Evolutionary conservation across 2,329 filamentous ascomycete species (phyloP).

Genomic region (Colletotrichum tabaci): DNA sequence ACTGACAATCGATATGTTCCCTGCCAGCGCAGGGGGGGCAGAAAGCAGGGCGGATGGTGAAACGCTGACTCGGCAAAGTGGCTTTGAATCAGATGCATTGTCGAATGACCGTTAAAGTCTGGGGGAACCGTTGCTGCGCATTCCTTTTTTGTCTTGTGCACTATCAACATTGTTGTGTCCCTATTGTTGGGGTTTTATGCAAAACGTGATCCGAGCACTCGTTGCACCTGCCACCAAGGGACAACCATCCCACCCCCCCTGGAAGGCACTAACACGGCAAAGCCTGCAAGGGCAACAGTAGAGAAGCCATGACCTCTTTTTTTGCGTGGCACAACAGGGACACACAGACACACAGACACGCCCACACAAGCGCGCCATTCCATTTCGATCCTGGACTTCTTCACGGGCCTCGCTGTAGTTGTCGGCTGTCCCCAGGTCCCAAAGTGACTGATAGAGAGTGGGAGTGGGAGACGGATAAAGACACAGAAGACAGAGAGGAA

Average conservation of each 20-base stretch:
- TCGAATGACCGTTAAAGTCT: slow-evolving; percentile 29
- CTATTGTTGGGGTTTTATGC: slow-evolving; percentile 12
- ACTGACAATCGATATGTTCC: not conserved
- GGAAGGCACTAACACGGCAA: slow-evolving; percentile 31
- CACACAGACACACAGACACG: slow-evolving; percentile 2
- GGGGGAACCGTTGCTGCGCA: slow-evolving; percentile 20
- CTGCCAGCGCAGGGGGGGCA: slow-evolving; percentile 20
- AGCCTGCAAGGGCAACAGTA: slow-evolving; percentile 8
- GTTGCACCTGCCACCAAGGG: not conserved
- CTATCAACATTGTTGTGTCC: slow-evolving; percentile 14
- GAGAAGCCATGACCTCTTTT: slow-evolving; percentile 8
- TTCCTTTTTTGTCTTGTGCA: not conserved
- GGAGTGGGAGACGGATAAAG: not conserved
- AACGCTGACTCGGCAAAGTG: slow-evolving; percentile 36
- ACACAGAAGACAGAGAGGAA: not conserved
- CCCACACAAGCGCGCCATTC: slow-evolving; percentile 23
- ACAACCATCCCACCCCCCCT: not conserved
- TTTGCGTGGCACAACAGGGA: not conserved
- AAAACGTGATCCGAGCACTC: slow-evolving; percentile 31
- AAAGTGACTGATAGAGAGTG: not conserved
- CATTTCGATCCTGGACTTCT: not conserved
- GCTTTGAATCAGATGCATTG: slow-evolving; percentile 29
- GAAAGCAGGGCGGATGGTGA: slow-evolving; percentile 26
- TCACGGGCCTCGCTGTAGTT: slow-evolving; percentile 19
- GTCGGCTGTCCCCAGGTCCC: not conserved